Percentiles rank a stretch among this genome's conserved stretches.
phyloP scores from a whole-genome alignment of 352 stramenopile genomes.

The Ophiocytium majus region DNA sequence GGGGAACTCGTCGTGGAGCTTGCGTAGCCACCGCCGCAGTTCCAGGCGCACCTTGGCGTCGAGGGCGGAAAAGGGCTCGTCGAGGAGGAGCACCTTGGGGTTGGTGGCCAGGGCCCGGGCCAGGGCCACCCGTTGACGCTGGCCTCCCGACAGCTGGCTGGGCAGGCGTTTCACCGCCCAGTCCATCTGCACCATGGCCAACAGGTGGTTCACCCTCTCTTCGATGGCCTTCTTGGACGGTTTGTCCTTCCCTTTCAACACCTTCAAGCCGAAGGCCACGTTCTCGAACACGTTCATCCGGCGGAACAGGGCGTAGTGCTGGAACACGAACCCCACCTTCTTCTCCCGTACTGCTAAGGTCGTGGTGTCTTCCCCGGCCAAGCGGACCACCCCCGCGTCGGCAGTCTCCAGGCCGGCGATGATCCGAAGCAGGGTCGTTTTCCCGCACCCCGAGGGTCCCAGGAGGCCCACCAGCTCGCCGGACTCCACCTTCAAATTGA shows the following conservation, averaged over 20 bases:
- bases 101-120: constrained; percentile 79
- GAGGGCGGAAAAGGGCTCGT: neutral
- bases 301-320: neutral
- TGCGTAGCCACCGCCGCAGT: neutral
- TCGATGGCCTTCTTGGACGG: neutral
- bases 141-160: constrained; percentile 76
- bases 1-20: neutral
- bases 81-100: constrained; percentile 73
- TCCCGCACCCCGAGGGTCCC: neutral
- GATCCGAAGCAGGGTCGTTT: neutral
- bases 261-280: neutral
- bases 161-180: neutral
- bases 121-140: constrained; percentile 85
- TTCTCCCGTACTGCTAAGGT: neutral
- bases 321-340: neutral
- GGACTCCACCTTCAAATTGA: neutral
- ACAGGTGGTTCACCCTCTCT: neutral
- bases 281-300: neutral
- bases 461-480: neutral
- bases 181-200: neutral
- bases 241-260: no score
- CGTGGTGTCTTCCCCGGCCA: neutral
- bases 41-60: neutral
- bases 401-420: neutral
- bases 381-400: no score